Percentiles rank a stretch among this genome's conserved stretches.
Conservation (phyloP, 305 asterid genomes). For the Lippia alba region DNA sequence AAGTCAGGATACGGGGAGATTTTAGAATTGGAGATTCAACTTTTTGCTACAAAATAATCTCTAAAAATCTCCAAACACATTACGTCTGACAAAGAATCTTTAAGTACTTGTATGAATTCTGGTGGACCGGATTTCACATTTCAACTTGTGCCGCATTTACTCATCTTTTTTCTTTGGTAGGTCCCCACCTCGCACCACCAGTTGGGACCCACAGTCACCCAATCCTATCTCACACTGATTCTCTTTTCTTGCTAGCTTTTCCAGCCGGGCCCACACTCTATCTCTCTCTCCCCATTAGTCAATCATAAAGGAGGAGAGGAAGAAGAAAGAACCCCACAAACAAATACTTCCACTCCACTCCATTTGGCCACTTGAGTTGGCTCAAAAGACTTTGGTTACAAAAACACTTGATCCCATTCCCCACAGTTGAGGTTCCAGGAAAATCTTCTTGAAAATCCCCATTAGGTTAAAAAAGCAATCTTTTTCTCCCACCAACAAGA, state of each 20-base stretch:
- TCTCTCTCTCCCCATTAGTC: conserved; percentile 51
- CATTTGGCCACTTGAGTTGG: conserved; percentile 31
- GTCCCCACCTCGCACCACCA: conserved; percentile 36
- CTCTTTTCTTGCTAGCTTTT: conserved; percentile 6
- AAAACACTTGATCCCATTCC: not conserved
- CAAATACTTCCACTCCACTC: conserved; percentile 40
- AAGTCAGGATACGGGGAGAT: too few relatives aligned
- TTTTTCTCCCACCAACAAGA: not conserved
- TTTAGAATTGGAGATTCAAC: too few relatives aligned
- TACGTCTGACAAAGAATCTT: too few relatives aligned
- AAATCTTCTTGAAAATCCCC: conserved; percentile 16
- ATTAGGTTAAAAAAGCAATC: not conserved
- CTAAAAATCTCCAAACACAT: too few relatives aligned
- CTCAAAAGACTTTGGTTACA: conserved; percentile 28
- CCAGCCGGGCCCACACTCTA: not conserved
- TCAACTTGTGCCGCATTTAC: too few relatives aligned
- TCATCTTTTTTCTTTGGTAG: conserved; percentile 17
- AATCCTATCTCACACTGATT: conserved; percentile 19
- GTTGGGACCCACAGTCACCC: conserved; percentile 8
- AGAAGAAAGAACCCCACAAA: conserved; percentile 42
- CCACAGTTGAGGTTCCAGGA: conserved; percentile 33
- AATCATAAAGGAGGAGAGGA: conserved; percentile 42
- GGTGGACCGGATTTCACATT: too few relatives aligned
- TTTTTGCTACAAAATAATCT: too few relatives aligned
- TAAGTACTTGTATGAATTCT: too few relatives aligned